A percentile compares a stretch with the other conserved stretches of the same genome.
phyloP scores from a whole-genome alignment of 257 asterid species.

The Plantago elongata region DNA sequence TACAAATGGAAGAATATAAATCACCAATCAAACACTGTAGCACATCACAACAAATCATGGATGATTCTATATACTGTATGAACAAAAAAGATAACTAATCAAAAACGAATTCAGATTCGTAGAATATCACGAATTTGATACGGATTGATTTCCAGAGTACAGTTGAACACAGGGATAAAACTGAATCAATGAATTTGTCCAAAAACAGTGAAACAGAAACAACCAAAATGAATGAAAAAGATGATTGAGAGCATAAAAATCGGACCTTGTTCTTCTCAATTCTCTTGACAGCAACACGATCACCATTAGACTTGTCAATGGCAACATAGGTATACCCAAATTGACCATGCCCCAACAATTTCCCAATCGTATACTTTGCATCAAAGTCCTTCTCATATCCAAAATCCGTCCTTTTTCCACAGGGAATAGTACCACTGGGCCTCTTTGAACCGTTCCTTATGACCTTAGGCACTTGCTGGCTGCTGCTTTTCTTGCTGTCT shows the following conservation, averaged over 20 bases:
- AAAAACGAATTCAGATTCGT: no score
- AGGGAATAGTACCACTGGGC: slow-evolving; percentile 66
- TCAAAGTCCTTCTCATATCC: slow-evolving; percentile 94
- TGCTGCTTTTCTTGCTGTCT: slow-evolving; percentile 44
- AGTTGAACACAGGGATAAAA: no score
- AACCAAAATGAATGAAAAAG: not conserved
- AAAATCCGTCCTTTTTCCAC: slow-evolving; percentile 92
- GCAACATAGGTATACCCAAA: slow-evolving; percentile 97
- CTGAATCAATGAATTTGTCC: not conserved
- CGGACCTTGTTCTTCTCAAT: slow-evolving; percentile 90
- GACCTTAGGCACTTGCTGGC: slow-evolving; percentile 24
- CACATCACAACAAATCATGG: no score
- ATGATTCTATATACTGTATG: no score
- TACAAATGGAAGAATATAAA: no score
- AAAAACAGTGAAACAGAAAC: not conserved
- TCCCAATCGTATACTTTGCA: slow-evolving; percentile 64
- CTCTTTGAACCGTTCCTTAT: slow-evolving; percentile 43
- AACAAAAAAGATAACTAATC: no score
- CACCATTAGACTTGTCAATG: slow-evolving; percentile 72
- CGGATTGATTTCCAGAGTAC: no score
- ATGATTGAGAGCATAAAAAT: not conserved
- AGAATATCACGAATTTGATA: no score
- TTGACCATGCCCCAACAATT: slow-evolving; percentile 96
- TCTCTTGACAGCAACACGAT: slow-evolving; percentile 98
- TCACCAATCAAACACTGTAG: no score